Evolutionary conservation across 352 stramenopile species (phyloP).

Genomic region (Blastocystis sp.): DNA sequence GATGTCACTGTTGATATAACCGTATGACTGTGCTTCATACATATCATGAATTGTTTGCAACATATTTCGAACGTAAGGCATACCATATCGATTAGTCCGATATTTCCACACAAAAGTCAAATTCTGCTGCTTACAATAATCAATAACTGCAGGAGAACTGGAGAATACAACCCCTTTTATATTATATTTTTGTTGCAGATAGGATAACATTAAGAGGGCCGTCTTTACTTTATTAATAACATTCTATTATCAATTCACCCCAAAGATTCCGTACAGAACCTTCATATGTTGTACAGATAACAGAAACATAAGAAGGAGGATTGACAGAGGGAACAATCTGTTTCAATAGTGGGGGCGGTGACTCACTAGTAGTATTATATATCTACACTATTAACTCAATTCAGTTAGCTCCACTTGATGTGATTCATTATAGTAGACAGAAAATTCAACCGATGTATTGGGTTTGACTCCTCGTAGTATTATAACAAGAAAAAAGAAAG

Average conservation of each 20-base stretch:
- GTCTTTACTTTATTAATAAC: not conserved
- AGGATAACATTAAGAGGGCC: not conserved
- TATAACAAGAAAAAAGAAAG: too few relatives aligned
- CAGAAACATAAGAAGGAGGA: not conserved
- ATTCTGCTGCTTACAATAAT: not conserved
- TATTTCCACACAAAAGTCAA: not conserved
- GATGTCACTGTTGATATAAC: slow-evolving; percentile 24
- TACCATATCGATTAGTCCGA: not conserved
- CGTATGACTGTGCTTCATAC: not conserved
- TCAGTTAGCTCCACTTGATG: too few relatives aligned
- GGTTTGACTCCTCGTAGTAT: too few relatives aligned
- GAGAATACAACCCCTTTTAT: slow-evolving; percentile 3
- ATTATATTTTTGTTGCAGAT: not conserved
- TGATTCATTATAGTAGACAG: too few relatives aligned
- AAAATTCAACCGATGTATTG: too few relatives aligned
- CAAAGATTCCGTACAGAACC: not conserved
- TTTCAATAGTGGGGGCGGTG: too few relatives aligned
- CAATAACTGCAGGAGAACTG: not conserved
- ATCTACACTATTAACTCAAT: too few relatives aligned
- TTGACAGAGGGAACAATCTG: too few relatives aligned
- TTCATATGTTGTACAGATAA: not conserved
- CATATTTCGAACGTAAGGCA: not conserved
- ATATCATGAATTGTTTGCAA: not conserved
- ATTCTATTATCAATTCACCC: not conserved
- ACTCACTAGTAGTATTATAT: too few relatives aligned